These are phyloP conservation scores for Simplicillium aogashimaense DNA, from an alignment of 2,329 filamentous ascomycete genomes.

Conservation along the genomic window DNA sequence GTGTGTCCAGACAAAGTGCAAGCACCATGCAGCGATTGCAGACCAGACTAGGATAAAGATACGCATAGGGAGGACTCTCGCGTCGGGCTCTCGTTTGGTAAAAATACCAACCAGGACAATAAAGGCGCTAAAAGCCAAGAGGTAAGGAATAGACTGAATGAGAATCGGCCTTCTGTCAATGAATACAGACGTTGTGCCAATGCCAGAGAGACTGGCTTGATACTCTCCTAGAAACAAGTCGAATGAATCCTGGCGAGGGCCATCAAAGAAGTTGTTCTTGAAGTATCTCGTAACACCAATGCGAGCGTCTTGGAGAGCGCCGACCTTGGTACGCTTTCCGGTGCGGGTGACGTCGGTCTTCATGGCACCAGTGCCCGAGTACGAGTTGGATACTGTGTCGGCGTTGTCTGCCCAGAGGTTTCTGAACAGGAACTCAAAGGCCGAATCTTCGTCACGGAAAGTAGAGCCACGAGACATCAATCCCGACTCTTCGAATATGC, in stretches of 20 bases:
- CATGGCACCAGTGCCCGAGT: conserved; percentile 91
- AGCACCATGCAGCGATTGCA: conserved; percentile 57
- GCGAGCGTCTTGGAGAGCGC: conserved; percentile 75
- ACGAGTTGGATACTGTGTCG: conserved; percentile 84
- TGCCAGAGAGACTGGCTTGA: conserved; percentile 60
- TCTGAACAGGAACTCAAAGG: conserved; percentile 86
- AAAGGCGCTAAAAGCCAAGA: conserved; percentile 78
- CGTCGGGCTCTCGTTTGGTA: conserved; percentile 60
- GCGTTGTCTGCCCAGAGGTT: conserved; percentile 99
- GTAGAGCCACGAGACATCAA: conserved; percentile 66
- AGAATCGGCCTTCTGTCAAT: conserved; percentile 75
- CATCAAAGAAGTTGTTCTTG: conserved; percentile 90
- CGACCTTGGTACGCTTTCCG: conserved; percentile 75
- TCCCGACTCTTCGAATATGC: conserved; percentile 79
- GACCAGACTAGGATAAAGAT: conserved; percentile 76
- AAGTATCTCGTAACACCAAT: conserved; percentile 86
- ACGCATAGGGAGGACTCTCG: conserved; percentile 70
- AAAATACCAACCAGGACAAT: conserved; percentile 68
- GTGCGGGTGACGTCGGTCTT: conserved; percentile 98
- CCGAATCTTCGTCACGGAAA: conserved; percentile 65
- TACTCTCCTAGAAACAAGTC: conserved; percentile 89
- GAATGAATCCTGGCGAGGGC: conserved; percentile 88
- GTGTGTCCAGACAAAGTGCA: conserved; percentile 70
- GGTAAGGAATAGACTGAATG: conserved; percentile 88
- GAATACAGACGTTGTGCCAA: conserved; percentile 67